These are phyloP conservation scores for Aureobasidium pullulans DNA, from an alignment of 2,329 filamentous ascomycete genomes.

Conservation along the genomic window DNA sequence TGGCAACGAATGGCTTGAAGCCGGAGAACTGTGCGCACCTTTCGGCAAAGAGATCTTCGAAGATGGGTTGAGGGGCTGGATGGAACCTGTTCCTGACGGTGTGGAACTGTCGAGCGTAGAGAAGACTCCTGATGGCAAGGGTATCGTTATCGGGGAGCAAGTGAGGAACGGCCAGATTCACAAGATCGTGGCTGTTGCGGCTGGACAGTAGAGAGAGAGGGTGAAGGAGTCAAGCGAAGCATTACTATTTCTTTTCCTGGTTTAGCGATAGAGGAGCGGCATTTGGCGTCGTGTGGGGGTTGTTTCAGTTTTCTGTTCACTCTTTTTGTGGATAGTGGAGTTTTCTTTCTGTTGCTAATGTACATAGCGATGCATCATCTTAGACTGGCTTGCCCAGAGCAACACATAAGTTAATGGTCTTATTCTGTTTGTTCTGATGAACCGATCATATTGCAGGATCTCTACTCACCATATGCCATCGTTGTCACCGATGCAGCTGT, in stretches of 20 bases:
- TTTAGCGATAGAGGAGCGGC: background rate
- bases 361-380: background rate
- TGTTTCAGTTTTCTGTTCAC: too few relatives aligned
- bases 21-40: conserved; percentile 1
- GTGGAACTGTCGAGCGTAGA: background rate
- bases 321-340: background rate
- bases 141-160: background rate
- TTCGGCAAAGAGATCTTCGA: conserved; percentile 6
- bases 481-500: too few relatives aligned
- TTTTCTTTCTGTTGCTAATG: background rate
- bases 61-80: conserved; percentile 1
- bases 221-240: background rate
- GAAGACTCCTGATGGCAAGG: conserved; percentile 6
- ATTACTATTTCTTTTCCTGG: background rate
- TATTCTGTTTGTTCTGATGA: too few relatives aligned
- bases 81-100: background rate
- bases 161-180: background rate
- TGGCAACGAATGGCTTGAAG: conserved; percentile 8
- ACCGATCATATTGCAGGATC: too few relatives aligned
- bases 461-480: too few relatives aligned
- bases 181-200: background rate
- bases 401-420: background rate
- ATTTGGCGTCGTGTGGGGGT: background rate
- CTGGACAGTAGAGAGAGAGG: conserved; percentile 16
- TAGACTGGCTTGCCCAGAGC: background rate